Conservation (phyloP, 257 asterid genomes). For the Solanum tarapatanum region DNA sequence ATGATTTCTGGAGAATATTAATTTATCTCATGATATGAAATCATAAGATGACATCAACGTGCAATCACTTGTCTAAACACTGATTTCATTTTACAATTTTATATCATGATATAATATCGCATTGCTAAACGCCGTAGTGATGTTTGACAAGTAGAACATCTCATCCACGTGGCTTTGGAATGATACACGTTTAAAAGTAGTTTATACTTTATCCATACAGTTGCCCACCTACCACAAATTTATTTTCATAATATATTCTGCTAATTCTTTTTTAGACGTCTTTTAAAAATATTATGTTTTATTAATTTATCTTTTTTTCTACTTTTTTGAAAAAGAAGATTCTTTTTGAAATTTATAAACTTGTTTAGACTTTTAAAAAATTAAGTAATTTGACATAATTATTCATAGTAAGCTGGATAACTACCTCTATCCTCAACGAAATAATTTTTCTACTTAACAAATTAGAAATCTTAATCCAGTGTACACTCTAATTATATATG, state of each 20-base stretch:
- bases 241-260: background rate
- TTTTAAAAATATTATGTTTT: background rate
- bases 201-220: background rate
- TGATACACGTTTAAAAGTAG: background rate
- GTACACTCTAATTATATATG: background rate
- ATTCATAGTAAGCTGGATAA: background rate
- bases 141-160: background rate
- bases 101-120: background rate
- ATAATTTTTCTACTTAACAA: background rate
- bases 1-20: too few species aligned
- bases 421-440: background rate
- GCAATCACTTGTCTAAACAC: too few species aligned
- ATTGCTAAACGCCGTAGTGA: rapidly evolving
- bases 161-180: background rate
- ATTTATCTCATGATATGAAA: too few species aligned
- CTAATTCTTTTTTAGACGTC: background rate
- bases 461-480: background rate
- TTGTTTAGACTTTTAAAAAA: background rate
- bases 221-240: background rate
- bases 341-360: too few species aligned
- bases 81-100: too few species aligned
- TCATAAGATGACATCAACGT: too few species aligned
- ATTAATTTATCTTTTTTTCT: too few species aligned
- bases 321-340: too few species aligned
- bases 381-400: background rate